Evolutionary conservation across 768 basidiomycete genomes (phyloP), one percentile per base, ranked within the genome.

Genomic region (Rhodotorula diobovata): DNA sequence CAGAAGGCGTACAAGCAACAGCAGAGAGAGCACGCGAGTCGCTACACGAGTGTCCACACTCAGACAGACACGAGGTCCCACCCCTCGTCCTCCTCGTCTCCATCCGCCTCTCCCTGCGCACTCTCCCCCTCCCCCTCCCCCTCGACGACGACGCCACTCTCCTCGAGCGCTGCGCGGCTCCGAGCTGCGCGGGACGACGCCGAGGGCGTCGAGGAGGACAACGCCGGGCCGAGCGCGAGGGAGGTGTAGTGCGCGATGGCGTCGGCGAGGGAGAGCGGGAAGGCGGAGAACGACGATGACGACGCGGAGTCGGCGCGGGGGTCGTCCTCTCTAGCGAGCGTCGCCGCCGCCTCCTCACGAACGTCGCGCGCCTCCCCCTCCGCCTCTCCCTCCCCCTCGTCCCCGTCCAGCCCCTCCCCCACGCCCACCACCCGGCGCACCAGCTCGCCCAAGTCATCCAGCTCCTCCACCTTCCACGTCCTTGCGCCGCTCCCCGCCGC

Each of bases 371-470:
- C 15, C 41, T 21, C 21, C 30, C 18, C 4, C 11, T 21, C 15
- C 23, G 39, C 21, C 37, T 10, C 48, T 25, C 25, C 23, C 8
- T 23, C 48, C 9, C 11, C 23, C 25, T 12, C 45, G 34, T 34
- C 41, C 5, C 16, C 39, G 2, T 57, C 60, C 3, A 35, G 23
- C 28, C 37, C 56, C 2, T 11, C n/a, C 20, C 30, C 11, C 0
- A 60, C 56, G 10, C 68, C 65, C 2, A 53, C 43, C 25, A 68
- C 68, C 2, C 51, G 35, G 11, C 20, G 5, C 2, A 73, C 15
- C 20, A 73, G 43, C 34, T 46, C 53, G 0, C 72, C 72, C 8
- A 74, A 41, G 46, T 74, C 68, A 7, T 61, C 64, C 11, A 56
- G 34, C 4, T n/a, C n/a, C n/a, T n/a, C n/a, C n/a, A n/a, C n/a